A percentile compares a stretch with the other conserved stretches of the same genome.
These are phyloP conservation scores for Eragrostis tef DNA, from an alignment of 202 grass and related monocot genomes.

Conservation along the genomic window DNA sequence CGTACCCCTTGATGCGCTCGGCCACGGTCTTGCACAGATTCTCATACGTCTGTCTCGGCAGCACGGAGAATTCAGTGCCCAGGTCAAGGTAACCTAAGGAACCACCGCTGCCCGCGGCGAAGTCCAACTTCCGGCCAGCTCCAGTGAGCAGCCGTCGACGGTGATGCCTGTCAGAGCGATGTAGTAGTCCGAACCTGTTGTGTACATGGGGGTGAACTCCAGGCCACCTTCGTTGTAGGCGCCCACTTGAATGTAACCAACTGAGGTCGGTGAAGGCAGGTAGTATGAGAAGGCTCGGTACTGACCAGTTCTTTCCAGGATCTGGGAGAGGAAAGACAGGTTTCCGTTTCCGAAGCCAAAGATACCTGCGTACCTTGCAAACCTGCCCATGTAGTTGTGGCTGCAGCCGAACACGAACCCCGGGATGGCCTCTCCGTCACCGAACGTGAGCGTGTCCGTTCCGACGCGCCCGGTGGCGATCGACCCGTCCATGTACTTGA, in stretches of 20 bases:
- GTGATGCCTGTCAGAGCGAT: background rate
- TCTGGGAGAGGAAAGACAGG: background rate
- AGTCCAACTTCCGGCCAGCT: background rate
- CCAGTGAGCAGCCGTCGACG: background rate
- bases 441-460: constrained; percentile 11
- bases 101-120: background rate
- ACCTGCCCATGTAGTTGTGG: background rate
- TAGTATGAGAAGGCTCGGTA: constrained; percentile 16
- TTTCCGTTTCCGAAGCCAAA: background rate
- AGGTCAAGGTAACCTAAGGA: background rate
- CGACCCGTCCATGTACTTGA: background rate
- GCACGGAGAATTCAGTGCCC: background rate
- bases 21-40: background rate
- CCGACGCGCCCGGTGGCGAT: background rate
- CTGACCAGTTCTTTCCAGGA: background rate
- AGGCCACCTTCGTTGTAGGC: constrained; percentile 10
- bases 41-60: background rate
- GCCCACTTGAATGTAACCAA: constrained; percentile 21
- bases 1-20: constrained; percentile 17
- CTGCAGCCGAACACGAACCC: constrained; percentile 35
- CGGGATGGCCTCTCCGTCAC: background rate
- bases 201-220: constrained; percentile 4
- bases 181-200: background rate
- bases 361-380: constrained; percentile 11
- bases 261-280: background rate